These are phyloP conservation scores for Brachypodium distachyon DNA, from an alignment of 202 grass and related monocot genomes.

Conservation along the genomic window DNA sequence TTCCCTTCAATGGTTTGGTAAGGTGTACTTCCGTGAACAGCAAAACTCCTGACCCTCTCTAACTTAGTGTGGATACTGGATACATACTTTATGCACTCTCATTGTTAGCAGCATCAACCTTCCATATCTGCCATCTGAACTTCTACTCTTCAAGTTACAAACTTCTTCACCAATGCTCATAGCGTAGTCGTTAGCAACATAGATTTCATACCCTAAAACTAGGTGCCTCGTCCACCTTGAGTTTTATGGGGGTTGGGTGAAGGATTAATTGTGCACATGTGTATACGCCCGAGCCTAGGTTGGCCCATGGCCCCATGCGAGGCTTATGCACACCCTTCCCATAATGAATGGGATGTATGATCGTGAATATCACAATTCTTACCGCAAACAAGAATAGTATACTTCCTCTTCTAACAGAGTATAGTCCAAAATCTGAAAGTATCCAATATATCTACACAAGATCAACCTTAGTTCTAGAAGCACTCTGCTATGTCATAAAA, in stretches of 20 bases:
- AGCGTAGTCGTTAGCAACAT: not conserved
- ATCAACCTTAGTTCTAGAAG: not conserved
- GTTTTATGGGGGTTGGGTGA: not conserved
- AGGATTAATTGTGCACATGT: not conserved
- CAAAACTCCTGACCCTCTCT: no score
- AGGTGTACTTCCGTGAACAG: no score
- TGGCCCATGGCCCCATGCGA: not conserved
- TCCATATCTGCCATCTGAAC: not conserved
- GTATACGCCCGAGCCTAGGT: not conserved
- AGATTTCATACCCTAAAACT: not conserved
- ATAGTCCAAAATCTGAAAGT: not conserved
- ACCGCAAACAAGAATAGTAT: no score
- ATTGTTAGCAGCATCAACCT: not conserved
- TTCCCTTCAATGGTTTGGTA: not conserved
- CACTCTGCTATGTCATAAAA: not conserved
- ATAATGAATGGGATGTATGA: not conserved
- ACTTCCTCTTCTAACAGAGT: not conserved
- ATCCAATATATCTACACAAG: not conserved
- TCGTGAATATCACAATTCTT: not conserved
- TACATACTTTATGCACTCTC: not conserved
- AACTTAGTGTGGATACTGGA: no score
- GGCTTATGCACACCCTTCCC: not conserved
- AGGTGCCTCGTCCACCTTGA: not conserved
- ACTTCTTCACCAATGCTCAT: not conserved
- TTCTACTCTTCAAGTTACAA: not conserved